Evolutionary conservation across 805 yeast genomes (phyloP).

Genomic region (Starmerella stigmatis): DNA sequence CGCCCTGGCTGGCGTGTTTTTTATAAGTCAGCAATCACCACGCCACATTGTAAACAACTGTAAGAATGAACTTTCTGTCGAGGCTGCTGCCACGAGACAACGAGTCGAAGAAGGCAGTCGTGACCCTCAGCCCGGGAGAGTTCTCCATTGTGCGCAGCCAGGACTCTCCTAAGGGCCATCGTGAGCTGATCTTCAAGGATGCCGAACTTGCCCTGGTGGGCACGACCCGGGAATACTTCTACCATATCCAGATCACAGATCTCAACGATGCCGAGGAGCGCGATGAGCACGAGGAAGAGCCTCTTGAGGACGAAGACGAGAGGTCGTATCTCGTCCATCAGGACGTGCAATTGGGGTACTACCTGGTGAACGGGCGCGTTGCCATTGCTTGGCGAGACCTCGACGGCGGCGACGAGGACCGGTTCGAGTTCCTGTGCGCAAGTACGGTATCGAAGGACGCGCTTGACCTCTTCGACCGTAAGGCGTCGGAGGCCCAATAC

Average conservation of each 20-base stretch:
- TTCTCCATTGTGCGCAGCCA: conserved; percentile 63
- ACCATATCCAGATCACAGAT: conserved; percentile 60
- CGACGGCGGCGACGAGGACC: conserved; percentile 78
- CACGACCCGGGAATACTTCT: conserved; percentile 53
- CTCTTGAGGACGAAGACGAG: conserved; percentile 27
- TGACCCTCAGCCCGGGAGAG: conserved; percentile 68
- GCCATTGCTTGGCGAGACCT: conserved; percentile 72
- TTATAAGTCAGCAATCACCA: background rate
- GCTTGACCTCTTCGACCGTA: conserved; percentile 50
- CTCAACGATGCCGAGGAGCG: conserved; percentile 53
- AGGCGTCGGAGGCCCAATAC: conserved; percentile 58
- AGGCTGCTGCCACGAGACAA: conserved; percentile 9
- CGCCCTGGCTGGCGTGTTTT: too few species aligned
- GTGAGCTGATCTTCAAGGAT: conserved; percentile 62
- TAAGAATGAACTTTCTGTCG: conserved; percentile 27
- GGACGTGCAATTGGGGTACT: conserved; percentile 46
- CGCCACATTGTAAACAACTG: conserved; percentile 8
- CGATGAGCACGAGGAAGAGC: conserved; percentile 33
- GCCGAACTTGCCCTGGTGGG: conserved; percentile 64
- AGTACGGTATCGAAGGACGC: conserved; percentile 39
- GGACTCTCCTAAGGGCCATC: conserved; percentile 73
- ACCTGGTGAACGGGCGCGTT: conserved; percentile 43
- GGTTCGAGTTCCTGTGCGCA: conserved; percentile 68
- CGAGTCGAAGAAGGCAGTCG: conserved; percentile 40
- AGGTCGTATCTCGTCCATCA: conserved; percentile 57